phyloP scores from a whole-genome alignment of 2,329 filamentous ascomycete genomes.

The Tricladium varicosporioides region DNA sequence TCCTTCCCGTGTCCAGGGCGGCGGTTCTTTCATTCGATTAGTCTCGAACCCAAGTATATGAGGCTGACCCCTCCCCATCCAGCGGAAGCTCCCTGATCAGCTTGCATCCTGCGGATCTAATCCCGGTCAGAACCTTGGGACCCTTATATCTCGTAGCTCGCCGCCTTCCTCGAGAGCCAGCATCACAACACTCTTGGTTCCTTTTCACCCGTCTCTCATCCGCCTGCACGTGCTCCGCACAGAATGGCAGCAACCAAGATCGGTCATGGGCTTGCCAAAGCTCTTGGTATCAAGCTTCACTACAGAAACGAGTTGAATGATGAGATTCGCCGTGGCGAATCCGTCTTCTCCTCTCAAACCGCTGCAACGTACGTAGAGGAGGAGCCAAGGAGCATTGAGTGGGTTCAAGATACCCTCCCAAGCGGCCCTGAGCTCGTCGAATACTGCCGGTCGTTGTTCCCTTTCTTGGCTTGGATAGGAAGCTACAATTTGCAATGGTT shows the following conservation, averaged over 20 bases:
- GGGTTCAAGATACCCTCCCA: constrained; percentile 64
- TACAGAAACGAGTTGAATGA: constrained; percentile 57
- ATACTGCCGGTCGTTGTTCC: constrained; percentile 76
- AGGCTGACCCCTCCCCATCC: constrained; percentile 12
- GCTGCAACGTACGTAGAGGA: constrained; percentile 80
- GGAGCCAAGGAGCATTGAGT: constrained; percentile 73
- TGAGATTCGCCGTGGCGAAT: constrained; percentile 74
- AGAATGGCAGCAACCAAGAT: constrained; percentile 46
- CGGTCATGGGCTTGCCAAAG: constrained; percentile 74
- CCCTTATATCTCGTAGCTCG: not conserved
- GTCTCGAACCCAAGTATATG: constrained; percentile 13
- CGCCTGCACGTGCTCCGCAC: not conserved
- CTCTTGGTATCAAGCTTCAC: constrained; percentile 77
- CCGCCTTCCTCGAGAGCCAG: not conserved
- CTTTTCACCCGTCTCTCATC: not conserved
- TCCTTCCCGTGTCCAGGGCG: constrained; percentile 16
- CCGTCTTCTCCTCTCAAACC: constrained; percentile 70
- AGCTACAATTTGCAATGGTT: constrained; percentile 91
- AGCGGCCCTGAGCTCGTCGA: constrained; percentile 47
- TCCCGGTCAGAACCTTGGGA: constrained; percentile 3
- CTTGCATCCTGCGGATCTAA: constrained; percentile 13
- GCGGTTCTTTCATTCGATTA: constrained; percentile 10
- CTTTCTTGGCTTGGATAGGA: constrained; percentile 84
- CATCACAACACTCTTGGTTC: not conserved
- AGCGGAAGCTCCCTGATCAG: not conserved